A percentile compares a stretch with the other conserved stretches of the same genome.
Evolutionary conservation across 352 stramenopile genomes (phyloP).

Genomic region (Phytophthora lateralis): DNA sequence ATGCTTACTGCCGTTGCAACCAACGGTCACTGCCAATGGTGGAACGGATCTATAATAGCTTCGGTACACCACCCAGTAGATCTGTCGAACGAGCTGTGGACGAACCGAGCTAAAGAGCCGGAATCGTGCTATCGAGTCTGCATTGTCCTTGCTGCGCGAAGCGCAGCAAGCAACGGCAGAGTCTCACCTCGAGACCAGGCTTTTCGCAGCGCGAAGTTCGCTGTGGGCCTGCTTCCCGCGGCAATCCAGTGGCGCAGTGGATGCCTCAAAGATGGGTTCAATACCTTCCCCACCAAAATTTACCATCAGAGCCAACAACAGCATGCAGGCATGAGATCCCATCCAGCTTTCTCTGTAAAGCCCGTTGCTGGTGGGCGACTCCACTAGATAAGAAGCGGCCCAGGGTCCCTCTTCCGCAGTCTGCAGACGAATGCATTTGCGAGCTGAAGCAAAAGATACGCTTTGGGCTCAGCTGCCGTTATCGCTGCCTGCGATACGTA

Average conservation of each 20-base stretch:
- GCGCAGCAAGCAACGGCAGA: conserved; percentile 12
- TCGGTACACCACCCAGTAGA: not conserved
- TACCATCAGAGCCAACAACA: conserved; percentile 1
- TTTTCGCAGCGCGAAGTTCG: conserved; percentile 11
- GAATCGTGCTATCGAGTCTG: not conserved
- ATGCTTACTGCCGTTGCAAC: not conserved
- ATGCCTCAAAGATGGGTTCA: conserved; percentile 27
- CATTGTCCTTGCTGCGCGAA: not conserved
- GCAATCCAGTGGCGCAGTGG: conserved; percentile 23
- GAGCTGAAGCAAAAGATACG: conserved; percentile 28
- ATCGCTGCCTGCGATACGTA: conserved; percentile 25
- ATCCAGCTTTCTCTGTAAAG: not conserved
- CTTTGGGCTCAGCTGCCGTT: conserved; percentile 10
- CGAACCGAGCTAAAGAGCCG: conserved; percentile 12
- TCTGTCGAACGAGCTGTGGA: conserved; percentile 24
- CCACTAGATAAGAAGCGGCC: conserved; percentile 14
- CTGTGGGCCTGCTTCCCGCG: not conserved
- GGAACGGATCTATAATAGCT: no score
- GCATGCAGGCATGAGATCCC: not conserved
- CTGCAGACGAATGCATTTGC: not conserved
- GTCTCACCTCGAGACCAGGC: conserved; percentile 5
- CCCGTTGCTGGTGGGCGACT: not conserved
- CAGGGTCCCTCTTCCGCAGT: conserved; percentile 15
- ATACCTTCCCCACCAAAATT: conserved; percentile 28
- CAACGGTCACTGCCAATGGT: not conserved